Percentiles rank a stretch among this genome's conserved stretches.
phyloP scores from a whole-genome alignment of 2,329 filamentous ascomycete species.

The Coniochaeta hoffmannii region DNA sequence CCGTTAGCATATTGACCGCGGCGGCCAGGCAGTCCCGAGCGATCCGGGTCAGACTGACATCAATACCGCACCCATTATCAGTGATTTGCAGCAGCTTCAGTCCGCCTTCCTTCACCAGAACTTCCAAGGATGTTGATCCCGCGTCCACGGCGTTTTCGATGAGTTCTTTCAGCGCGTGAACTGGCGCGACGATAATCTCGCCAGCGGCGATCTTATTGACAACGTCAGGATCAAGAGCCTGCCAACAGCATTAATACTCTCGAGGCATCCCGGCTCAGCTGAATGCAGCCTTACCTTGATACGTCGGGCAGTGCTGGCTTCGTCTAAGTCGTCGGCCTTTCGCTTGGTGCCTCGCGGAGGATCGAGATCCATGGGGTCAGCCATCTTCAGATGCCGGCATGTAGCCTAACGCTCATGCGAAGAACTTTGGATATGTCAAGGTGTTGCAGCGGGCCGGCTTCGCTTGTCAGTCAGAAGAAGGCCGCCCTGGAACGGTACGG shows the following conservation, averaged over 20 bases:
- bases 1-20: background rate
- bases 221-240: conserved; percentile 85
- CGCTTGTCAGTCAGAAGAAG: no score
- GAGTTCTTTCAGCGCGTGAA: conserved; percentile 91
- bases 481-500: background rate
- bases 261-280: background rate
- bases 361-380: conserved; percentile 26
- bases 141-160: conserved; percentile 97
- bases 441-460: background rate
- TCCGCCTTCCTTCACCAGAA: conserved; percentile 89
- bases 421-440: background rate
- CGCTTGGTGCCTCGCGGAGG: conserved; percentile 25
- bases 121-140: conserved; percentile 84
- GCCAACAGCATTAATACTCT: conserved; percentile 3
- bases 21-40: background rate
- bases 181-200: conserved; percentile 95
- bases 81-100: conserved; percentile 94
- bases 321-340: conserved; percentile 7
- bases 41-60: conserved; percentile 43
- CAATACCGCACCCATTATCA: conserved; percentile 93
- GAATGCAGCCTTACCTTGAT: conserved; percentile 7
- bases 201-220: conserved; percentile 98
- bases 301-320: conserved; percentile 4
- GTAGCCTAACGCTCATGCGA: background rate
- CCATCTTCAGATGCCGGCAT: background rate